Evolutionary conservation across 345 rosid species (phyloP).

Genomic region (Limnanthes douglasii): DNA sequence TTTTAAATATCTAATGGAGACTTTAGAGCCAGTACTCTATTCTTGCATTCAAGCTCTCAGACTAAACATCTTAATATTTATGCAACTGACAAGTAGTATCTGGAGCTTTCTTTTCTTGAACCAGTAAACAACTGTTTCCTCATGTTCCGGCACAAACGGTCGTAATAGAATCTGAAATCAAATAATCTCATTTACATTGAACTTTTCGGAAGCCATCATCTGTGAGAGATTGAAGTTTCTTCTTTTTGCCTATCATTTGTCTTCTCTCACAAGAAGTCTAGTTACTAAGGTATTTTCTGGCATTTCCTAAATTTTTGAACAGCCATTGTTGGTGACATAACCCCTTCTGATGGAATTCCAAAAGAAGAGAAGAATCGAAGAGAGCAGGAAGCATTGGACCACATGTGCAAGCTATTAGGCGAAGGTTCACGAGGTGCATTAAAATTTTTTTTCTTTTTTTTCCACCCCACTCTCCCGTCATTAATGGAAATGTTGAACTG

Average conservation of each 20-base stretch:
- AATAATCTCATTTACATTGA: no score
- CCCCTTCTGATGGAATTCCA: conserved; percentile 77
- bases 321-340: conserved; percentile 96
- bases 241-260: not conserved
- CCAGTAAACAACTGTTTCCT: no score
- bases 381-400: conserved; percentile 75
- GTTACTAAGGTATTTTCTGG: not conserved
- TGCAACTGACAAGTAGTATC: no score
- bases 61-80: no score
- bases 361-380: conserved; percentile 77
- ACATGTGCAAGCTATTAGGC: conserved; percentile 87
- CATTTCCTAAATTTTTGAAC: conserved; percentile 12
- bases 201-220: not conserved
- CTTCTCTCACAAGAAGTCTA: not conserved
- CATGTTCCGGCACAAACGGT: no score
- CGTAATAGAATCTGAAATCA: no score
- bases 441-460: not conserved
- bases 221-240: not conserved
- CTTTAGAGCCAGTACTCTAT: no score
- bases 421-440: conserved; percentile 58
- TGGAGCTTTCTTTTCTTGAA: no score
- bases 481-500: no score
- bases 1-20: no score
- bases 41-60: no score
- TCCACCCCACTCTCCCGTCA: not conserved